Evolutionary conservation across 139 green algal genomes (phyloP), one percentile per base, ranked within the genome.

Genomic region (Picochlorum sp.): DNA sequence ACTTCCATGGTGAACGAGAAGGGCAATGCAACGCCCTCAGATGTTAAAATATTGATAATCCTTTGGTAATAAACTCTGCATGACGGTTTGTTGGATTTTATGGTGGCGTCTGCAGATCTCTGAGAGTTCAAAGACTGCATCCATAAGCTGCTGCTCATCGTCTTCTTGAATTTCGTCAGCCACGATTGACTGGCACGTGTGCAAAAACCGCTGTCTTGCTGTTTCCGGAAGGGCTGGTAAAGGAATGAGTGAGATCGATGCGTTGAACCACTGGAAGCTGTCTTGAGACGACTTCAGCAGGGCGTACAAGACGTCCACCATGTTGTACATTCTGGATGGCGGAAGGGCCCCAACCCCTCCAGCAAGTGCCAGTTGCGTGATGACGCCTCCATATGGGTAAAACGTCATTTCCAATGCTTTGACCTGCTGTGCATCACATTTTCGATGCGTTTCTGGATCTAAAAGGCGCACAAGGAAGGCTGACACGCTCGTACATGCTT

Each of bases 401-500:
- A 86, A 28, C 26, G 73, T 28, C 15, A 59, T 24, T 31, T 68
- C 62, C 28, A 79, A 65, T 28, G 65, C 31, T 24, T 49, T 26
- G 2, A 67, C n/a, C 2, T 65, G 65, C 16, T 75, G 49, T 2
- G 55, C 34, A 4, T 65, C 30, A 49, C 57, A 72, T 21, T 49
- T 60, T 13, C 45, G 20, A 18, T 57, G 31, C 4, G 64, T 71
- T 49, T 57, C 63, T 1, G 77, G 72, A 45, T 77, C 62, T 18
- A 83, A 59, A 30, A 89, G 69, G 4, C 77, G 68, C 34, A 67
- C 38, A 4, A 92, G 28, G 62, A 92, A 90, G 45, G 60, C 65
- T n/a, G 88, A 68, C 6, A 86, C 74, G 38, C 61, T 81, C 63
- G 67, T 55, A 74, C 84, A 88, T 13, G 86, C 86, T 60, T 94